Base-by-base conservation (phyloP, 2,329 filamentous ascomycete genomes). In the Esteya vermicola region DNA sequence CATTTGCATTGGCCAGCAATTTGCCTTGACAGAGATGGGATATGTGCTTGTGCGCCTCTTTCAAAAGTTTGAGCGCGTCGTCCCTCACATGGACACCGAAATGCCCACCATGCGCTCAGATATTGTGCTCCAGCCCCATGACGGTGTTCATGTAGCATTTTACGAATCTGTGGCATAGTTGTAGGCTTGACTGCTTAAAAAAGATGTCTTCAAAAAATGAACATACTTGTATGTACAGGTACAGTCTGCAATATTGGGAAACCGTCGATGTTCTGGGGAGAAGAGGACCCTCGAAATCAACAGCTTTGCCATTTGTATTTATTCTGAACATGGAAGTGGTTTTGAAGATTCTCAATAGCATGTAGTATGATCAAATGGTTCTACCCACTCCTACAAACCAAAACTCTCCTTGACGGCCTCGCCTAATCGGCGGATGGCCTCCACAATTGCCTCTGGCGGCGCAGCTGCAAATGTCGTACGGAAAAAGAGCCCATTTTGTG, bases 401-500 rank as follows among this genome's bases (percentile, higher is more conserved):
- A 69, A 76, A 43, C 65, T 72, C 47, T 66, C 69, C 48, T 74
- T 70, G 31, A 96, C 65, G 8, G 85, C 83, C 42, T 71, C 68
- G 0, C 85, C 85, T 49, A 98, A 80, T 43, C 89, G 66, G 46
- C 68, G 65, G 42, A 86, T 85, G 2, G 82, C 83, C 52, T 78
- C 72, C 3, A 65, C 66, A 67, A 89, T 86, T 48, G 77, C 73
- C 40, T 78, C 72, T 13, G 71, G 67, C 12, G 73, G 77, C 3
- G 86, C 86, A 28, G 86, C 79, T 1, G 89, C 88, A 63, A 82
- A 98, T 0, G 89, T 98, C 4, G 84, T 78, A 39, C 91, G 74
- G 67, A 96, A 93, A 63, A 85, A 95, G 59, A 94, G 67, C 22
- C 77, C 79, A 10, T 67, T 65, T 9, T 67, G 67, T 4, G 61